Base-by-base conservation (phyloP, 2,329 filamentous ascomycete genomes). In the Talaromyces pinophilus region DNA sequence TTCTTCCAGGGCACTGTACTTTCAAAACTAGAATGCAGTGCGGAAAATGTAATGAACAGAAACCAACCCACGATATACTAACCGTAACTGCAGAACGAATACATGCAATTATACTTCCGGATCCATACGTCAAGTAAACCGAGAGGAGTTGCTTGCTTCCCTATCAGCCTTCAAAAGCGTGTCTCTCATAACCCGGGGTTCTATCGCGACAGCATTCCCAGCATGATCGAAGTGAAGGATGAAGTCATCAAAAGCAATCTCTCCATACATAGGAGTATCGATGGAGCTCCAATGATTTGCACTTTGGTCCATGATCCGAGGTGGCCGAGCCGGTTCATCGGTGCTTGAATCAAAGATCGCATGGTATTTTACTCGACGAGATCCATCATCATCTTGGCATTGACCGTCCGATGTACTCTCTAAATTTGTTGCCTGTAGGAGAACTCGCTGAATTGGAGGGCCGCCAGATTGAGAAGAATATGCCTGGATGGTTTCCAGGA, bases 221-320 rank as follows among this genome's bases (percentile, higher is more conserved):
- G 35, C 11, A n/a, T 67, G 25, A 66, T 70, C 59, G 25, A 72
- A 2, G 5, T 68, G 52, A 6, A 72, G 68, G 19, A 69, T 35
- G 62, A 72, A 72, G 40, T 72, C 71, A 48, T 71, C 68, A n/a
- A 71, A 33, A 3, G 67, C 71, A 11, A 72, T 50, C 61, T 67
- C 70, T 1, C 68, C 70, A 59, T 72, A 72, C 11, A 70, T 55
- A 11, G 64, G 19, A 1, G 59, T 63, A 50, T 71, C 71, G 4
- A 71, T 60, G 1, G 59, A 25, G 1, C 65, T 48, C 71, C 71
- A 72, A 1, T 68, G 25, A 68, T 61, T n/a, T 67, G 71, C 2
- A 67, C 62, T 48, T 30, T 15, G 59, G 40, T 35, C 40, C 25
- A 61, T 30, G 19, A 61, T 48, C 3, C 59, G 59, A 19, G 38